Evolutionary conservation across 2,329 filamentous ascomycete species (phyloP).

Genomic region (Hypomyces perniciosus): DNA sequence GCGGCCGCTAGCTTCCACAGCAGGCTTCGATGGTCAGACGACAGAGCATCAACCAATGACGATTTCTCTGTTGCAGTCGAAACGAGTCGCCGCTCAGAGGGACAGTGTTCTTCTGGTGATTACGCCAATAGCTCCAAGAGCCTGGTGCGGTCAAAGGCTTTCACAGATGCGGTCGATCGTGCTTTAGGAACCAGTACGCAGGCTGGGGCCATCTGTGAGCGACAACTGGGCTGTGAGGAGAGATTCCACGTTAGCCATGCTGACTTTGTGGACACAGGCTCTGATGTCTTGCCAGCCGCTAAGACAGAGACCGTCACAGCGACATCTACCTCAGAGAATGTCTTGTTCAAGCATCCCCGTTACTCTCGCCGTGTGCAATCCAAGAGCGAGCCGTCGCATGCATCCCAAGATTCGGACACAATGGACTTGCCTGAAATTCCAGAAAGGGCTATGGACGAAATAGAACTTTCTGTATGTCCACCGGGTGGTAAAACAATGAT

Average conservation of each 20-base stretch:
- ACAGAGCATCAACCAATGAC: slow-evolving; percentile 16
- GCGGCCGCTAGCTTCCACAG: background rate
- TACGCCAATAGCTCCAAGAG: slow-evolving; percentile 6
- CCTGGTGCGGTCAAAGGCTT: slow-evolving; percentile 16
- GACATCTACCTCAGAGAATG: background rate
- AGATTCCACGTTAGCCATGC: background rate
- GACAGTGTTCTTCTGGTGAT: slow-evolving; percentile 1
- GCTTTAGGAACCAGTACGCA: background rate
- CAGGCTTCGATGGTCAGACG: slow-evolving; percentile 25
- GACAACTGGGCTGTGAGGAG: background rate
- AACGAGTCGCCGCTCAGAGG: slow-evolving; percentile 1
- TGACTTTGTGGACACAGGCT: background rate
- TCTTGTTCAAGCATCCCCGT: slow-evolving; percentile 25
- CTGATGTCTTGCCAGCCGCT: background rate
- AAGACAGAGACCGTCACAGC: background rate
- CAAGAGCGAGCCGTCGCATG: slow-evolving; percentile 39
- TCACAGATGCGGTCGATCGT: background rate
- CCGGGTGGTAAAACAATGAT: background rate
- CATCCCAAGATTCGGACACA: slow-evolving; percentile 19
- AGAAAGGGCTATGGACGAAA: background rate
- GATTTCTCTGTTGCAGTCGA: background rate
- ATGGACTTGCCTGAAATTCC: background rate
- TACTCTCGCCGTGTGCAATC: slow-evolving; percentile 43
- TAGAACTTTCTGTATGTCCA: slow-evolving; percentile 8
- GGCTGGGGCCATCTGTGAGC: background rate